These are phyloP conservation scores for Wickerhamomyces bisporus DNA, from an alignment of 805 yeast genomes.

Conservation along the genomic window DNA sequence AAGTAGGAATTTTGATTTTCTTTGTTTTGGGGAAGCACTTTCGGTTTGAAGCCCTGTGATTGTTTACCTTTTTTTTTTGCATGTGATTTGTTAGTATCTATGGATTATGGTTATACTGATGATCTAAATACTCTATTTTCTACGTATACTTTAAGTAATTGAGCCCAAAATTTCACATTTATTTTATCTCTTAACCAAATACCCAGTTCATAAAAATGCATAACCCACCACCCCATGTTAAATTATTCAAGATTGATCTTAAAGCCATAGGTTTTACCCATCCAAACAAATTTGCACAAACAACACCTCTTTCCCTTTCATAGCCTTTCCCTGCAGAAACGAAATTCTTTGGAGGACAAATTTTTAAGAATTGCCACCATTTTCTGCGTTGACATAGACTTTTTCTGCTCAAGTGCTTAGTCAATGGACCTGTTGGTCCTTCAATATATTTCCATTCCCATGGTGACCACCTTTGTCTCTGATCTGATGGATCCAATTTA, in stretches of 20 bases:
- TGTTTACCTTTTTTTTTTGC: no score
- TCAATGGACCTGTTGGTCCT: slow-evolving; percentile 90
- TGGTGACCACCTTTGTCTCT: slow-evolving; percentile 80
- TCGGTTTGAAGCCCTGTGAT: no score
- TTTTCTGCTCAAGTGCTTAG: slow-evolving; percentile 64
- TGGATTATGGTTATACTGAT: no score
- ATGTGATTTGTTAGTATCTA: no score
- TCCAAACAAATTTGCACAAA: slow-evolving; percentile 65
- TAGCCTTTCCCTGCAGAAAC: slow-evolving; percentile 83
- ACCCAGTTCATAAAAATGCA: slow-evolving; percentile 49
- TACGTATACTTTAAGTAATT: no score
- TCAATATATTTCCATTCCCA: slow-evolving; percentile 88
- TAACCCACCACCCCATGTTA: slow-evolving; percentile 60
- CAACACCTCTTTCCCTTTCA: slow-evolving; percentile 75
- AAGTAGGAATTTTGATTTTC: no score
- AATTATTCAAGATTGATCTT: slow-evolving; percentile 38
- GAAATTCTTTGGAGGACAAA: slow-evolving; percentile 73
- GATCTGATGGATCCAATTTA: slow-evolving; percentile 58
- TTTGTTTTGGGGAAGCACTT: no score
- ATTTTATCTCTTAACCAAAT: slow-evolving; percentile 38
- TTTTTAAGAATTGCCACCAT: slow-evolving; percentile 89
- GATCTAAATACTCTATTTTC: no score
- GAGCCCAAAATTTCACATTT: no score
- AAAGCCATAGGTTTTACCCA: slow-evolving; percentile 49
- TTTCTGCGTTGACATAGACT: slow-evolving; percentile 78